phyloP scores from a whole-genome alignment of 192 early-diverging fungal genomes.

The Spizellomyces punctatus region DNA sequence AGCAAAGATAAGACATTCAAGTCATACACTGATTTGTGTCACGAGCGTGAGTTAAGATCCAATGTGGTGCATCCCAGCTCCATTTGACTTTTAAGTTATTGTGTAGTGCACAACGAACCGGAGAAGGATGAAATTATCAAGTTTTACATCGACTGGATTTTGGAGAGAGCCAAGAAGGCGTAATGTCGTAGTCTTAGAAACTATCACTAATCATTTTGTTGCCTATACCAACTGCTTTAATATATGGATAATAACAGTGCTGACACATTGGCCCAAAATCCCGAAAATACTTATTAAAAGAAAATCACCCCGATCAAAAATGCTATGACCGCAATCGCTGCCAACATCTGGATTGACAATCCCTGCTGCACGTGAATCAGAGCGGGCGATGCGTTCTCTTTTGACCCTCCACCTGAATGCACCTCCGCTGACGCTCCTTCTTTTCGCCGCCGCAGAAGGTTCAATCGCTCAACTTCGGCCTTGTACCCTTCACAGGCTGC shows the following conservation, averaged over 20 bases:
- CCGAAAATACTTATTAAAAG: no score
- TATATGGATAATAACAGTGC: no score
- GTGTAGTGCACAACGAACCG: conserved; percentile 40
- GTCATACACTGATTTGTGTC: conserved; percentile 15
- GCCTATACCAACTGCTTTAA: no score
- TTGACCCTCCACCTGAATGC: neutral
- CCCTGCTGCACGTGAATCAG: neutral
- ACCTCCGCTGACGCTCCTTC: neutral
- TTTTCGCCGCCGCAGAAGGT: conserved; percentile 44
- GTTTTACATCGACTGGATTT: conserved; percentile 43
- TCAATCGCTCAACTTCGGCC: conserved; percentile 54
- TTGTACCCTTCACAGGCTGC: conserved; percentile 58
- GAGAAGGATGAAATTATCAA: conserved; percentile 44
- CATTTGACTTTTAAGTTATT: no score
- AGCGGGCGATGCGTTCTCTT: neutral
- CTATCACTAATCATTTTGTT: no score
- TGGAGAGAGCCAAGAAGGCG: conserved; percentile 25
- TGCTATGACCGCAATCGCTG: neutral
- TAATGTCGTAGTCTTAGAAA: neutral
- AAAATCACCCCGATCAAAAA: conserved; percentile 12
- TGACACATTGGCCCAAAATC: no score
- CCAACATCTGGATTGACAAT: neutral
- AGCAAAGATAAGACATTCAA: conserved; percentile 34
- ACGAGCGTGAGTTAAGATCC: conserved; percentile 16
- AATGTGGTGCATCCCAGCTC: no score